Evolutionary conservation across 768 basidiomycete species (phyloP).

Genomic region (Lactifluus pinguis): DNA sequence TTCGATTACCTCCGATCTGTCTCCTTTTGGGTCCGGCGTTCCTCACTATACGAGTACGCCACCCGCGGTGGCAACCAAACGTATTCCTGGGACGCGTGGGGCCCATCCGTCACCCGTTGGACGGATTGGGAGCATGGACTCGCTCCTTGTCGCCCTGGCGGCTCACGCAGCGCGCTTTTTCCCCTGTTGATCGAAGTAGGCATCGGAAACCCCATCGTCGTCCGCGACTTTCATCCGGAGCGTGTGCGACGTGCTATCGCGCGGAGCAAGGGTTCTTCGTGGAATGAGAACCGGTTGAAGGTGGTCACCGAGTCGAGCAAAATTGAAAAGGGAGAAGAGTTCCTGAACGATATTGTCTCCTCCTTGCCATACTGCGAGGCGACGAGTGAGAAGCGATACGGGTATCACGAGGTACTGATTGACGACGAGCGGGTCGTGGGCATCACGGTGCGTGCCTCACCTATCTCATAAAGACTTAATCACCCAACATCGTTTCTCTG

Average conservation of each 20-base stretch:
- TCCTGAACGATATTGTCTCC: constrained; percentile 11
- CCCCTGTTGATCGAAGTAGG: constrained; percentile 7
- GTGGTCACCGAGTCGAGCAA: constrained; percentile 10
- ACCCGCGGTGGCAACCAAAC: not conserved
- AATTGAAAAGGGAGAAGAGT: constrained; percentile 11
- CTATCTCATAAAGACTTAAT: too few relatives aligned
- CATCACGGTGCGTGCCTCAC: constrained; percentile 5
- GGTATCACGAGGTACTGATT: constrained; percentile 11
- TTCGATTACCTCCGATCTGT: constrained; percentile 15
- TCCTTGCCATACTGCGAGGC: constrained; percentile 13
- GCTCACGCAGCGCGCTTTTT: constrained; percentile 11
- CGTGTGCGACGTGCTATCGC: not conserved
- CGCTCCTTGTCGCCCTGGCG: constrained; percentile 11
- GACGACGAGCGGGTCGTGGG: constrained; percentile 15
- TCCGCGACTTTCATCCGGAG: too few relatives aligned
- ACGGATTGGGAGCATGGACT: constrained; percentile 13
- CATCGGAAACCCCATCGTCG: too few relatives aligned
- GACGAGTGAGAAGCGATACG: constrained; percentile 15
- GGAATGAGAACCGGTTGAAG: not conserved
- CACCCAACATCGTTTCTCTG: not conserved
- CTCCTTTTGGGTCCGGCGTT: constrained; percentile 14
- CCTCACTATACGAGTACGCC: constrained; percentile 5
- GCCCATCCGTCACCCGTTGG: constrained; percentile 11
- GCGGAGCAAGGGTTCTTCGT: not conserved
- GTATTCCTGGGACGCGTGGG: constrained; percentile 11